These are phyloP conservation scores for Triangularia setosa DNA, from an alignment of 2,329 filamentous ascomycete genomes.

Conservation along the genomic window DNA sequence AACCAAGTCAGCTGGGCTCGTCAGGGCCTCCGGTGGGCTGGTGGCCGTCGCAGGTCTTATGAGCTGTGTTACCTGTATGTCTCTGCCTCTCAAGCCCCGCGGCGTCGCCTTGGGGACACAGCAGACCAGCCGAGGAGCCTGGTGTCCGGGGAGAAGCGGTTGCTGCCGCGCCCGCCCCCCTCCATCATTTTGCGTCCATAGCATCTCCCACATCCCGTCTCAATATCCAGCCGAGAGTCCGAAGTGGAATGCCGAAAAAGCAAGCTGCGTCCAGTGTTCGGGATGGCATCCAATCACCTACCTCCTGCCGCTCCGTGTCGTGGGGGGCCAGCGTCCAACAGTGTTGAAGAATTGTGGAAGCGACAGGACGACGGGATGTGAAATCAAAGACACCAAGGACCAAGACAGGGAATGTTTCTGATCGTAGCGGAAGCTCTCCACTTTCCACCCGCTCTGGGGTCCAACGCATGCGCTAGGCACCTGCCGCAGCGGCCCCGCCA, in stretches of 20 bases:
- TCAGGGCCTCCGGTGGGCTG: background rate
- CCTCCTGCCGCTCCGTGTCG: background rate
- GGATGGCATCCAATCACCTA: constrained; percentile 1
- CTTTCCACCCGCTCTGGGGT: background rate
- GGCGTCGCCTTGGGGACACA: constrained; percentile 5
- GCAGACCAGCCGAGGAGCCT: background rate
- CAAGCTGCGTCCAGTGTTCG: constrained; percentile 3
- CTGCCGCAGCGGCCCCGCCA: constrained; percentile 6
- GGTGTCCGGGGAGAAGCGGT: constrained; percentile 1
- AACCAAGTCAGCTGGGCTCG: background rate
- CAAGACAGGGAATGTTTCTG: background rate
- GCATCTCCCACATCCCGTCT: background rate
- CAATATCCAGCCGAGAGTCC: constrained; percentile 3
- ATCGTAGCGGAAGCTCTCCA: background rate
- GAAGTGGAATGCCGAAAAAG: constrained; percentile 9
- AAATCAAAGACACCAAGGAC: background rate
- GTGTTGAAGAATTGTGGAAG: background rate
- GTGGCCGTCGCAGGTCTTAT: background rate
- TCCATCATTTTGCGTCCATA: background rate
- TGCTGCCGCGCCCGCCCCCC: constrained; percentile 4
- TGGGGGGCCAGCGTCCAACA: background rate
- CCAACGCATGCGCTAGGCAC: constrained; percentile 5
- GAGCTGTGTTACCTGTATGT: background rate
- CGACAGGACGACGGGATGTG: background rate
- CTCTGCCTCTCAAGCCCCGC: background rate